Evolutionary conservation across 2,329 filamentous ascomycete species (phyloP).

Genomic region (Drechslerella dactyloides): DNA sequence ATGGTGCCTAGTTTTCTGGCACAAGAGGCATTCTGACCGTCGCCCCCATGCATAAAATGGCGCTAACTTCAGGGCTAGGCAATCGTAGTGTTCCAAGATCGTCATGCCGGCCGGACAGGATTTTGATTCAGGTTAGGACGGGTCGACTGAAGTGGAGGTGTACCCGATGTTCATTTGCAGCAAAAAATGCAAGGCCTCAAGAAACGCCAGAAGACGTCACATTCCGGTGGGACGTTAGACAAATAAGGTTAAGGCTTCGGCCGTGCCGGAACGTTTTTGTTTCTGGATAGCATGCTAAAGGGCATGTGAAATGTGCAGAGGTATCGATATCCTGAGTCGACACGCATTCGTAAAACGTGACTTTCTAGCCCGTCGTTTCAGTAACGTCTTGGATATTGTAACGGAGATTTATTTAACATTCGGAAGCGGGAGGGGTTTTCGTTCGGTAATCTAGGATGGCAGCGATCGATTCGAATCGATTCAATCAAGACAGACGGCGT

Average conservation of each 20-base stretch:
- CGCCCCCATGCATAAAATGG: slow-evolving; percentile 26
- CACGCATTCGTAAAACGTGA: no score
- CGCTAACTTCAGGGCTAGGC: slow-evolving; percentile 20
- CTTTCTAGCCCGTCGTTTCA: background rate
- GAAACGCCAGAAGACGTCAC: slow-evolving; percentile 31
- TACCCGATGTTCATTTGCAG: slow-evolving; percentile 1
- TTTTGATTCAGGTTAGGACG: slow-evolving; percentile 18
- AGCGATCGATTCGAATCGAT: slow-evolving; percentile 34
- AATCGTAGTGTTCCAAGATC: slow-evolving; percentile 24
- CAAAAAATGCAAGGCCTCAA: background rate
- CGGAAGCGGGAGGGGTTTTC: slow-evolving; percentile 47
- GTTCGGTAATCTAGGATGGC: slow-evolving; percentile 47
- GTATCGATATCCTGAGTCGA: background rate
- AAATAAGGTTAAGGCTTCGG: background rate
- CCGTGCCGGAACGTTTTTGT: background rate
- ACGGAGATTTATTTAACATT: slow-evolving; percentile 44
- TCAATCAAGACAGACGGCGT: no score
- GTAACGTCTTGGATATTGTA: slow-evolving; percentile 17
- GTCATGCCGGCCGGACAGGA: slow-evolving; percentile 14
- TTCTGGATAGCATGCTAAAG: background rate
- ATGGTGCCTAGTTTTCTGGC: slow-evolving; percentile 15
- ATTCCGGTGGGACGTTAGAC: slow-evolving; percentile 41
- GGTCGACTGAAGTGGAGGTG: slow-evolving; percentile 15
- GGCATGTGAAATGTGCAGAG: background rate
- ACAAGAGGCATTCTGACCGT: slow-evolving; percentile 36